Conservation (phyloP, 176 grass and related monocot species). For the Hordeum marinum region DNA sequence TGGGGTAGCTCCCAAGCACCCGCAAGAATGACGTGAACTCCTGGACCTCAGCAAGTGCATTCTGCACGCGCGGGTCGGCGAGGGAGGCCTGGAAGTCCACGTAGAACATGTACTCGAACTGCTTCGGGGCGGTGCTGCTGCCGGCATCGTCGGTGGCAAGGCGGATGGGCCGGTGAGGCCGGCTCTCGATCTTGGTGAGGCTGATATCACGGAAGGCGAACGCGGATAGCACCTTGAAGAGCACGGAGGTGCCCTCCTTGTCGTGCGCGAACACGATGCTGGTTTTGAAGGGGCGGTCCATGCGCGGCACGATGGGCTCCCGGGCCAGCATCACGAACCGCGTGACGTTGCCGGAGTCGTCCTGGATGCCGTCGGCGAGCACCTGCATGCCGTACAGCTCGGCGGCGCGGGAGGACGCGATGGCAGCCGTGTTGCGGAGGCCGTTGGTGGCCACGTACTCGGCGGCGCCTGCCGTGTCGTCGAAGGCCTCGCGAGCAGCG, state of each 20-base stretch:
- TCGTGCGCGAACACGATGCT: conserved; percentile 91
- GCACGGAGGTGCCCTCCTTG: conserved; percentile 58
- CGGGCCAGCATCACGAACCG: conserved; percentile 86
- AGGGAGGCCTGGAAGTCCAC: conserved; percentile 75
- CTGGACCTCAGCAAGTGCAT: conserved; percentile 82
- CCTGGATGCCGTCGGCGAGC: conserved; percentile 79
- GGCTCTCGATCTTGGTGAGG: conserved; percentile 86
- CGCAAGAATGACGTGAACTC: conserved; percentile 84
- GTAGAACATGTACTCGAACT: conserved; percentile 98
- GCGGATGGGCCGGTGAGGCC: conserved; percentile 55
- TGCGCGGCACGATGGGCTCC: conserved; percentile 91
- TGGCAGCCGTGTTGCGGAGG: conserved; percentile 77
- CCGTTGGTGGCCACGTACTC: conserved; percentile 57
- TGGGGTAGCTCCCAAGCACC: conserved; percentile 86
- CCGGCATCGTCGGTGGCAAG: conserved; percentile 76
- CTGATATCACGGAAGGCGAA: conserved; percentile 76
- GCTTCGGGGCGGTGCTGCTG: conserved; percentile 63
- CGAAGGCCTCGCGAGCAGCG: conserved; percentile 85
- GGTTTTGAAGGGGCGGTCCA: conserved; percentile 80
- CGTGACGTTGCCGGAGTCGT: conserved; percentile 73
- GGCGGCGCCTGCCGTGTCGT: conserved; percentile 87
- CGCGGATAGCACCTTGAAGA: conserved; percentile 79
- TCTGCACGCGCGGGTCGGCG: conserved; percentile 73
- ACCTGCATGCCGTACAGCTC: conserved; percentile 81
- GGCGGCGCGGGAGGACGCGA: conserved; percentile 83